Evolutionary conservation across 1,284 basidiomycete species (phyloP), one percentile per base, ranked within the genome.

Genomic region (Puccinia novopanici): DNA sequence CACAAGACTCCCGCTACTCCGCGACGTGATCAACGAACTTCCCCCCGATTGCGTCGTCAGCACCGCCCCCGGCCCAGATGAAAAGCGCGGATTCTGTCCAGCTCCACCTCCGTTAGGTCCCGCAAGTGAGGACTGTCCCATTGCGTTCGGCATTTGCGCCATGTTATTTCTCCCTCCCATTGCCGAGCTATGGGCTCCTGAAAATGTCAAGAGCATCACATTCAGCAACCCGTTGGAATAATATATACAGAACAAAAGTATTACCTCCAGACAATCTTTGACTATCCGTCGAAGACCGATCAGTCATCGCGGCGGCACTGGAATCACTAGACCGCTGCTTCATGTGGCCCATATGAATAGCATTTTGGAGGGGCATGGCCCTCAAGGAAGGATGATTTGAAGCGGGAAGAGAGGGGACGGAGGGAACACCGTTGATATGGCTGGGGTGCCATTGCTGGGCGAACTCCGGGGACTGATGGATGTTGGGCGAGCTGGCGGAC

Each of bases 401-500:
- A 40, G 70, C 2, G 42, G 75, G 75, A 6, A 77, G n/a, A 22
- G 55, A 63, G 15, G 74, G 75, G 22, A 68, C 61, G n/a, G 65
- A 67, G 48, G 76, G 76, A 6, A 57, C 65, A 27, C 34, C 67
- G 48, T 70, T 24, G 15, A 42, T 8, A 22, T n/a, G 65, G 17
- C 40, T 19, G 19, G 63, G 40, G 9, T 50, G 22, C 65, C 76
- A 78, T 30, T 70, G 48, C 9, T 67, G 37, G 9, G 37, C 17
- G 37, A 52, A 50, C 27, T 67, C 65, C 12, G n/a, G 30, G 67
- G 84, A 78, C 75, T 86, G 86, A 82, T 88, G 87, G 48, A 88
- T 87, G 73, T 88, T 87, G 2, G 88, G 88, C 30, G 86, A 87
- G 40, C 86, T 87, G 1, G 86, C 87, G 17, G 86, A 87, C 59